Evolutionary conservation across 192 early-diverging fungal species (phyloP), one percentile per base, ranked within the genome.

Genomic region (Umbelopsis ramanniana): DNA sequence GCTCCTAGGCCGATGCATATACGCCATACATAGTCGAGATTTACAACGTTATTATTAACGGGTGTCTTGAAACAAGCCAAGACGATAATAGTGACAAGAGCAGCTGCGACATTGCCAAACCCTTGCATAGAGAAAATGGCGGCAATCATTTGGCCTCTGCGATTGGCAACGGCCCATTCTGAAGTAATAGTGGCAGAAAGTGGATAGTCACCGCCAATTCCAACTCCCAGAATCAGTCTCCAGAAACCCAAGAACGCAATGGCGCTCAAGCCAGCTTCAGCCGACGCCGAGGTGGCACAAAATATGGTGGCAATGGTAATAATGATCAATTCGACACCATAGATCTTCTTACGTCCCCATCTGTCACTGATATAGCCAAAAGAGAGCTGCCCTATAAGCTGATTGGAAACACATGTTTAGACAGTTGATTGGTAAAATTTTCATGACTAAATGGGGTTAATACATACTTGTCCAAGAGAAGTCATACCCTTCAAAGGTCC

Each of bases 51-150:
- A 15, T 38, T 69, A 46, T 85, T 74, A 72, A 97, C 90, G 72
- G 77, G 63, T 72, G 73, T 45, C 79, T 92, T 89, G 85, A 93
- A 93, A 73, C 76, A 83, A 14, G 89, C 83, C 2, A 95, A 82
- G 66, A 90, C 77, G 33, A 90, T 82, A 33, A 93, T 72, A 15
- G 88, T 86, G 35, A 95, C 86, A 35, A 95, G 77, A 1, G 92
- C 86, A 38, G 93, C 93, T 48, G 88, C 46, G 17, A 96, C 82
- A 71, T 92, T 94, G 53, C 96, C 96, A 72, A 95, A 87, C 46
- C 95, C 94, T 78, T 97, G 95, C 92, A 93, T 94, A 50, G 93
- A 90, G 82, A 97, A 97, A 40, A 96, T 93, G 29, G 83, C 81
- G 6, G 89, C 84, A 47, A 97, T 91, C 86, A 98, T 87, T 45